Conservation (phyloP, 305 asterid genomes). For the Petunia hybrid region DNA sequence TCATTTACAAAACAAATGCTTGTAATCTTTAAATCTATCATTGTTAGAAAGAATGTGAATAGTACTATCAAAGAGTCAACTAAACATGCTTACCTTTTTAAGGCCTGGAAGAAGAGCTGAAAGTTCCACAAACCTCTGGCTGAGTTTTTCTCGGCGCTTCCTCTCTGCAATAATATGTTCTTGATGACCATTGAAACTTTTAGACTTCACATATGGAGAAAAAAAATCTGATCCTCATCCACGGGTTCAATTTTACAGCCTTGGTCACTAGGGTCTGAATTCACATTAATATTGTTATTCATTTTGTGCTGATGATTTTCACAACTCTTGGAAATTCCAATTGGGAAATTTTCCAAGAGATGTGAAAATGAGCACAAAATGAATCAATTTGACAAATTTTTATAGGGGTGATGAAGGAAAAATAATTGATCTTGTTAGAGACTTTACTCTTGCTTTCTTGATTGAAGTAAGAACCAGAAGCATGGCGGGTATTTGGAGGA, state of each 20-base stretch:
- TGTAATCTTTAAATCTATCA: too few relatives aligned
- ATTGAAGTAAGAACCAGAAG: constrained; percentile 1
- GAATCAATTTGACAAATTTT: too few relatives aligned
- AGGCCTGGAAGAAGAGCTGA: constrained; percentile 64
- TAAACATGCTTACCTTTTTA: constrained; percentile 51
- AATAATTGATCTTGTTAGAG: neutral
- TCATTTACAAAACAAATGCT: too few relatives aligned
- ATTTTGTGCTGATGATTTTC: neutral
- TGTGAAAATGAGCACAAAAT: too few relatives aligned
- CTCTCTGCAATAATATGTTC: constrained; percentile 64
- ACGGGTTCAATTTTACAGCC: neutral
- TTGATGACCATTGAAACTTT: neutral
- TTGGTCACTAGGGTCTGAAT: neutral
- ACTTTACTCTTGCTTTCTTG: neutral
- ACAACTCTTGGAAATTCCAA: neutral
- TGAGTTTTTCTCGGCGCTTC: constrained; percentile 62
- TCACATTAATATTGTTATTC: neutral
- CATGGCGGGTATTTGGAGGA: constrained; percentile 20
- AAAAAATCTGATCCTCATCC: neutral
- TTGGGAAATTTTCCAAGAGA: neutral
- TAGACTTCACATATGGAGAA: neutral
- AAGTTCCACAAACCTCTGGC: constrained; percentile 59
- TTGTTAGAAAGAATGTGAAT: neutral
- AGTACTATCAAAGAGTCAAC: too few relatives aligned
- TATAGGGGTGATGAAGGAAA: neutral